These are phyloP conservation scores for Alnus glutinosa DNA, from an alignment of 306 rosid species.

Conservation along the genomic window DNA sequence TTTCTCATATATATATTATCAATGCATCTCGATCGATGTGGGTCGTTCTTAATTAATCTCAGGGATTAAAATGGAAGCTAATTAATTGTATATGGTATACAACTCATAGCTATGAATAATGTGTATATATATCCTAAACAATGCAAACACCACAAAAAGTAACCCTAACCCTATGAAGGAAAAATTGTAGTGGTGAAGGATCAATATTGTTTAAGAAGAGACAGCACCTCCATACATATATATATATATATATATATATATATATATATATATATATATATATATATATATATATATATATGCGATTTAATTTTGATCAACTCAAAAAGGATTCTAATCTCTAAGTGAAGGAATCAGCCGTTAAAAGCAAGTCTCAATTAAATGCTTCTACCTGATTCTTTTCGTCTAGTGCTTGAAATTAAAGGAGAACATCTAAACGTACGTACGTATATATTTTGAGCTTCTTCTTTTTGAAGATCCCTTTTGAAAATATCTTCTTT, in stretches of 20 bases:
- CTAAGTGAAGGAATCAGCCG: no score
- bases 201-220: slow-evolving; percentile 10
- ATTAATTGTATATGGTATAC: slow-evolving; percentile 16
- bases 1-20: no score
- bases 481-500: background rate
- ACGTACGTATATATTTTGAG: slow-evolving; percentile 4
- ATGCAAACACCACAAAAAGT: slow-evolving; percentile 22
- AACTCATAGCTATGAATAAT: slow-evolving; percentile 18
- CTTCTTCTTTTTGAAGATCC: background rate
- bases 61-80: background rate
- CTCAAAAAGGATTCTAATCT: no score
- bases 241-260: background rate
- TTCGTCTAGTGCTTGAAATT: slow-evolving; percentile 15
- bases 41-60: no score
- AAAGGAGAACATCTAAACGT: slow-evolving; percentile 25
- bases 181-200: background rate
- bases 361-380: slow-evolving; percentile 22
- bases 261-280: background rate
- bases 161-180: slow-evolving; percentile 10
- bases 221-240: background rate
- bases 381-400: background rate
- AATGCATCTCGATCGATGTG: no score
- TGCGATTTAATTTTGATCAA: background rate
- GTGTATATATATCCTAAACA: background rate
- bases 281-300: background rate